These are phyloP conservation scores for Hydrangea macrophylla DNA, from an alignment of 148 eudicot genomes.

Conservation along the genomic window DNA sequence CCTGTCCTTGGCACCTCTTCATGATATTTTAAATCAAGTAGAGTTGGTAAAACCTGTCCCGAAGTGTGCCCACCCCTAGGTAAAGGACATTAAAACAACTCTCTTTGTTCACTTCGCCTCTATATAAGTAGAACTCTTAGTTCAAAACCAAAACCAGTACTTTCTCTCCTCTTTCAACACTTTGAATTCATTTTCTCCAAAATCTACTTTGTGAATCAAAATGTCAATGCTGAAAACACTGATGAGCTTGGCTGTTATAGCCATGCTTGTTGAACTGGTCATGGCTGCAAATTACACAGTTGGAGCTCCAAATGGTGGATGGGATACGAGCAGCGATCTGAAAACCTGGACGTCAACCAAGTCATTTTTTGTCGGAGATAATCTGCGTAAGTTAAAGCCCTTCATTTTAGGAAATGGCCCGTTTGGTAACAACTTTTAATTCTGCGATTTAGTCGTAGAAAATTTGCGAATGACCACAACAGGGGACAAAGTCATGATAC, in stretches of 20 bases:
- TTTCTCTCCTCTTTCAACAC: neutral
- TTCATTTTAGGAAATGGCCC: too few species aligned
- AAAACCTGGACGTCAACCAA: constrained; percentile 21
- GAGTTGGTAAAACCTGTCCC: too few species aligned
- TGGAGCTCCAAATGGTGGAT: constrained; percentile 31
- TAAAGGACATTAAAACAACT: neutral
- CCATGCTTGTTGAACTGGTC: constrained; percentile 19
- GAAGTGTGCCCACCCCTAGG: too few species aligned
- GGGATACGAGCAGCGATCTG: constrained; percentile 31
- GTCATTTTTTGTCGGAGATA: constrained; percentile 24
- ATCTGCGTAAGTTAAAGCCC: constrained; percentile 18
- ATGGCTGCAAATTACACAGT: constrained; percentile 23
- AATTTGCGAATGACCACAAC: too few species aligned
- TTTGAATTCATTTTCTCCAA: neutral
- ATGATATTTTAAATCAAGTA: neutral
- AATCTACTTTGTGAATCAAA: neutral
- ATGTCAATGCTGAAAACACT: constrained; percentile 15
- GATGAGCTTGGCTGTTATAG: constrained; percentile 22
- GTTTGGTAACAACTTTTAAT: too few species aligned
- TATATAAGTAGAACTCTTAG: neutral
- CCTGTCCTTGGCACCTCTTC: constrained; percentile 2
- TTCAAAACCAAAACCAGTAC: neutral
- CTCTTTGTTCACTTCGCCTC: neutral
- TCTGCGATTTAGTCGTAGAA: neutral
- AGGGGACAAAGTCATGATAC: neutral